A percentile compares a stretch with the other conserved stretches of the same genome.
These are phyloP conservation scores for Magnaporthiopsis poae DNA, from an alignment of 2,329 filamentous ascomycete species.

Conservation along the genomic window DNA sequence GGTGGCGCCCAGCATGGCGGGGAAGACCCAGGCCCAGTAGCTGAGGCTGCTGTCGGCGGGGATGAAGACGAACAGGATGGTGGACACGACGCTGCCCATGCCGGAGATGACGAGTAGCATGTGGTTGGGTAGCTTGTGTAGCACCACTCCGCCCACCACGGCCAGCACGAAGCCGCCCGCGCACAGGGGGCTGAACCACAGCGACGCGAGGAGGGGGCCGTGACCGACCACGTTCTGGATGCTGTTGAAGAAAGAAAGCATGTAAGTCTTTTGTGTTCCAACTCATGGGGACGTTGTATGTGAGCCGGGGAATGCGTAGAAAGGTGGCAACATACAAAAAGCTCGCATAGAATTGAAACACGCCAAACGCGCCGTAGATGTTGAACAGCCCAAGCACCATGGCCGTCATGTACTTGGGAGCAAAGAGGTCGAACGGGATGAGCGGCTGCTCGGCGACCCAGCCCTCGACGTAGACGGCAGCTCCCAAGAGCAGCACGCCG, in stretches of 20 bases:
- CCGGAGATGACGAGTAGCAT: slow-evolving; percentile 53
- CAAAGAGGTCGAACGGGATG: slow-evolving; percentile 60
- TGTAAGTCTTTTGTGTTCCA: not conserved
- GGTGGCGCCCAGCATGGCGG: slow-evolving; percentile 58
- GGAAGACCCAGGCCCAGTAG: slow-evolving; percentile 69
- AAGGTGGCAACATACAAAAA: slow-evolving; percentile 47
- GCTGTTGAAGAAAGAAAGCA: slow-evolving; percentile 23
- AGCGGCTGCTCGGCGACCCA: slow-evolving; percentile 60
- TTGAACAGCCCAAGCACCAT: slow-evolving; percentile 53
- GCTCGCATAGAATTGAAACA: slow-evolving; percentile 61
- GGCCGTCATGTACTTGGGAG: slow-evolving; percentile 57
- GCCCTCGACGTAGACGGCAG: slow-evolving; percentile 61
- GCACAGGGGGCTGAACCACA: slow-evolving; percentile 60
- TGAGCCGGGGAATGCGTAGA: slow-evolving; percentile 16
- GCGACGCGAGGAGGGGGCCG: slow-evolving; percentile 53
- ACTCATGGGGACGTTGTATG: not conserved
- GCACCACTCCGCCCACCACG: slow-evolving; percentile 51
- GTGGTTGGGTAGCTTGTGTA: slow-evolving; percentile 56
- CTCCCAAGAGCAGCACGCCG: slow-evolving; percentile 49
- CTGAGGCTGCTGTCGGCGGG: slow-evolving; percentile 37
- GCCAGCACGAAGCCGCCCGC: slow-evolving; percentile 58
- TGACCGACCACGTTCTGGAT: slow-evolving; percentile 50
- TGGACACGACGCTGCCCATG: slow-evolving; percentile 46
- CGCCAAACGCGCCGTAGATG: slow-evolving; percentile 57
- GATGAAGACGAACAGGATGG: slow-evolving; percentile 54